Percentiles rank a stretch among this genome's conserved stretches.
Conservation (phyloP, 78 protist species). For the Cavenderia fasciculata region DNA sequence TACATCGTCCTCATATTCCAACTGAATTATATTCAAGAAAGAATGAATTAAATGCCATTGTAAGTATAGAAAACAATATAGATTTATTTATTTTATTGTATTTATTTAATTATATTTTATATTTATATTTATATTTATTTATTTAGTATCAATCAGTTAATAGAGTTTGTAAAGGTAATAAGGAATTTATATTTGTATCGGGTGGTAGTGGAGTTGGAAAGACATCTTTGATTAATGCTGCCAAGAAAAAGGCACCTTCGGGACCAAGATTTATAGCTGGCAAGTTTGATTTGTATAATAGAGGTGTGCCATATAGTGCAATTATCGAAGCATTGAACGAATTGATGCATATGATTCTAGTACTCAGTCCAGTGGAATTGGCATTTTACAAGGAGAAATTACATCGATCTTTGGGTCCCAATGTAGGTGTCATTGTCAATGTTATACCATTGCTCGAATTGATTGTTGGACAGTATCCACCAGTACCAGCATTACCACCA, state of each 20-base stretch:
- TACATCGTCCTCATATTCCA: conserved; percentile 55
- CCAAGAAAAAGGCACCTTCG: conserved; percentile 13
- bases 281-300: conserved; percentile 65
- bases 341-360: conserved; percentile 24
- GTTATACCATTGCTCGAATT: conserved; percentile 62
- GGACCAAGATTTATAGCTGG: conserved; percentile 50
- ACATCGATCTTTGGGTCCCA: conserved; percentile 36
- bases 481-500: conserved; percentile 33
- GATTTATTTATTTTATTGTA: background rate
- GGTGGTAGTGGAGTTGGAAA: conserved; percentile 70
- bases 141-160: conserved; percentile 14
- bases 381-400: conserved; percentile 55
- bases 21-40: conserved; percentile 62
- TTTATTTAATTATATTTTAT: too few species aligned
- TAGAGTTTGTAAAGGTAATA: conserved; percentile 54
- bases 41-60: conserved; percentile 22
- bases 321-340: conserved; percentile 57
- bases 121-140: too few species aligned
- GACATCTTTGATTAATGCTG: conserved; percentile 42
- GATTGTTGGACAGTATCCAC: conserved; percentile 33
- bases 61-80: background rate
- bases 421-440: conserved; percentile 35
- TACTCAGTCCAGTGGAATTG: conserved; percentile 28
- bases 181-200: conserved; percentile 50
- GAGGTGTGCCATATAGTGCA: conserved; percentile 71